phyloP scores from a whole-genome alignment of 2,329 filamentous ascomycete genomes.

The Botryosphaeria dothidea region DNA sequence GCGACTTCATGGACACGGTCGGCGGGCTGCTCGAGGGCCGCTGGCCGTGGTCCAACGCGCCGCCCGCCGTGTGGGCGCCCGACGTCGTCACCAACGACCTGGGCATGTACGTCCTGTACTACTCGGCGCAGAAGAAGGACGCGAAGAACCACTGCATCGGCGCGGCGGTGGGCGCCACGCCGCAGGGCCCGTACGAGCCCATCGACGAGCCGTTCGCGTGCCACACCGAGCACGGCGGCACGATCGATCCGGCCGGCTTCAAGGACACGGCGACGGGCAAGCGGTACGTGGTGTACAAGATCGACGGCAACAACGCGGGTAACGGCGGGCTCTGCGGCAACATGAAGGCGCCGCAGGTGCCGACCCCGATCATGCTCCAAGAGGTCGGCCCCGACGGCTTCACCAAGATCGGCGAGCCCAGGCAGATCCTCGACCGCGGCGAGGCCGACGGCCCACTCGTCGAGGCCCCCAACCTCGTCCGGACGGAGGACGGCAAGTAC shows the following conservation, averaged over 20 bases:
- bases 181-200: slow-evolving; percentile 57
- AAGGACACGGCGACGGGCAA: slow-evolving; percentile 51
- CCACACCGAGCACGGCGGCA: slow-evolving; percentile 49
- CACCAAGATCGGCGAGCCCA: slow-evolving; percentile 53
- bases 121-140: slow-evolving; percentile 50
- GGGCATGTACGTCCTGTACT: slow-evolving; percentile 63
- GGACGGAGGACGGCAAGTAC: slow-evolving; percentile 52
- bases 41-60: slow-evolving; percentile 21
- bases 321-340: slow-evolving; percentile 50
- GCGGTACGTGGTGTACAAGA: slow-evolving; percentile 65
- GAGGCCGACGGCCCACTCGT: slow-evolving; percentile 56
- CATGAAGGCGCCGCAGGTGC: slow-evolving; percentile 37
- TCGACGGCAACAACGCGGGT: slow-evolving; percentile 62
- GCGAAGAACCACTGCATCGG: slow-evolving; percentile 59
- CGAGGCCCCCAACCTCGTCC: slow-evolving; percentile 60
- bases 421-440: slow-evolving; percentile 50
- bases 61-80: slow-evolving; percentile 36
- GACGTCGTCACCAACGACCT: slow-evolving; percentile 32
- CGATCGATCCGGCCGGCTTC: slow-evolving; percentile 65
- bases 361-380: slow-evolving; percentile 61
- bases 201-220: slow-evolving; percentile 54
- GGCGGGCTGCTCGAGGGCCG: background rate
- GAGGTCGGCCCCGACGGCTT: slow-evolving; percentile 53
- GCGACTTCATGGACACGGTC: background rate
- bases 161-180: slow-evolving; percentile 50